These are phyloP conservation scores for Boletellus emodensis DNA, from an alignment of 768 basidiomycete genomes.

Conservation along the genomic window DNA sequence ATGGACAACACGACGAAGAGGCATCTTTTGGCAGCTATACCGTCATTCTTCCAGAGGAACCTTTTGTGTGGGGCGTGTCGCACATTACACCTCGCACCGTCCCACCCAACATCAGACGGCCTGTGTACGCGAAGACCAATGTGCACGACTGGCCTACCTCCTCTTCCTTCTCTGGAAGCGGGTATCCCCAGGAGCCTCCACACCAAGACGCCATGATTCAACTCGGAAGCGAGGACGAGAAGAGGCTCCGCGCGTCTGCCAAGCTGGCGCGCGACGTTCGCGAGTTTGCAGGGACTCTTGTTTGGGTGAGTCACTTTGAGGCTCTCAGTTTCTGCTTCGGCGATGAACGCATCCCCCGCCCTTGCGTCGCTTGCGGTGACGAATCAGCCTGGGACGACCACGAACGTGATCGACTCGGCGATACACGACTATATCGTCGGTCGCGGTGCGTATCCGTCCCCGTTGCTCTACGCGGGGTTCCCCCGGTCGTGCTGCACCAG, in stretches of 20 bases:
- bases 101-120: conserved; percentile 51
- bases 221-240: conserved; percentile 54
- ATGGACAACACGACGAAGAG: conserved; percentile 1
- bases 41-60: conserved; percentile 63
- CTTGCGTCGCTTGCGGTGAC: too few relatives aligned
- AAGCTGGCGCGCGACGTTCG: conserved; percentile 54
- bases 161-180: background rate
- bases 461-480: conserved; percentile 63
- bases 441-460: conserved; percentile 80
- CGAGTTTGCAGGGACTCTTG: conserved; percentile 49
- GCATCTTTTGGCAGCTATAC: conserved; percentile 50
- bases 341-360: background rate
- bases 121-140: conserved; percentile 42
- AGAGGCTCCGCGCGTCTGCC: conserved; percentile 49
- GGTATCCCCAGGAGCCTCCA: conserved; percentile 1
- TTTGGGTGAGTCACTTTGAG: conserved; percentile 37
- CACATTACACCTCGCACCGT: conserved; percentile 58
- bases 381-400: conserved; percentile 63
- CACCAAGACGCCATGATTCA: conserved; percentile 31
- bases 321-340: background rate
- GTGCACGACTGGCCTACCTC: background rate
- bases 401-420: conserved; percentile 65
- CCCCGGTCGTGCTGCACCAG: conserved; percentile 57
- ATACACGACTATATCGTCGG: conserved; percentile 70
- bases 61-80: conserved; percentile 57